Base-by-base conservation (phyloP, 768 basidiomycete genomes). In the Cystofilobasidium capitatum region DNA sequence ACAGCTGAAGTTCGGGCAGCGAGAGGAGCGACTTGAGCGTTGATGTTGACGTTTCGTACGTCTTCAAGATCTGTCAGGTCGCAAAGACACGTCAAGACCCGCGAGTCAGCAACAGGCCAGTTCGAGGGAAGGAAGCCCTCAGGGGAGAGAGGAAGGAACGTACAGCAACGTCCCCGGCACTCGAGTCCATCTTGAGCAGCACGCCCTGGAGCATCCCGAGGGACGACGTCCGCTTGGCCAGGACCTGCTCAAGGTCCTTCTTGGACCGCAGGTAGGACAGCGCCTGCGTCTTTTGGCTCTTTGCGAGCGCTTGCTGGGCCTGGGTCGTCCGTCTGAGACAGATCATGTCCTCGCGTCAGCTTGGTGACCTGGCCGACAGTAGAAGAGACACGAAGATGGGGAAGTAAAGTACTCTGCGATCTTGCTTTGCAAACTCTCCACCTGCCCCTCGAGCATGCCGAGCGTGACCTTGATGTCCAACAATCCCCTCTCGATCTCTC, bases 101-200 rank as follows among this genome's bases (percentile, higher is more conserved):
- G 55, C n/a, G 31, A 26, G 40, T n/a, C 54, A 58, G 59, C 66
- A 66, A 59, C 10, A 49, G 62, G 24, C 26, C 22, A 22, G 8
- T 44, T 36, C 29, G 58, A 44, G 17, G 49, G 47, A 40, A 31
- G n/a, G 26, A 16, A 33, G 51, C 54, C 66, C 16, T 1, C 13
- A 16, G 13, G 58, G 36, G 24, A 31, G 65, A 47, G 7, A 12
- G 33, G 5, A 39, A 24, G 24, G 17, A 33, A 74, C 79, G 49
- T 74, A 92, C 92, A 81, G 91, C 86, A 14, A 92, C 81, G 76
- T 97, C 88, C 3, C 86, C 87, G 35, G 88, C 88, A n/a, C 92
- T 89, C 3, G 85, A 83, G 77, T 98, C 91, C 7, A 97, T 89
- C 54, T 84, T 82, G 54, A 89, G 79, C 42, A 96, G 76, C 0